Evolutionary conservation across 1,284 basidiomycete genomes (phyloP).

Genomic region (Phenoliferia sp.): DNA sequence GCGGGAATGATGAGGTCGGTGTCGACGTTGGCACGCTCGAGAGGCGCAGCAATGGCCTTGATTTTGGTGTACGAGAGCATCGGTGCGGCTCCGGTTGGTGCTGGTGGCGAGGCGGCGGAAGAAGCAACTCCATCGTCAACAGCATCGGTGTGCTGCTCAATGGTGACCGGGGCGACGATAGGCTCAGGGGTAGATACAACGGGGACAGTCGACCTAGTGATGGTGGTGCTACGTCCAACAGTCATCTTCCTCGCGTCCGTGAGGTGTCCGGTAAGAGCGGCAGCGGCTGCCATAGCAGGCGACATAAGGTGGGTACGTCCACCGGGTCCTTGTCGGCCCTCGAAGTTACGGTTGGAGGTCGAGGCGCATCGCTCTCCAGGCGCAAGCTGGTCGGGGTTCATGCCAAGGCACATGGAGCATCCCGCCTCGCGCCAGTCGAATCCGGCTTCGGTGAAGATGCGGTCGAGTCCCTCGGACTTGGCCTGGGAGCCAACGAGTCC

Average conservation of each 20-base stretch:
- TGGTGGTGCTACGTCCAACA: conserved; percentile 57
- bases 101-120: conserved; percentile 24
- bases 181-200: conserved; percentile 53
- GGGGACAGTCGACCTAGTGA: conserved; percentile 54
- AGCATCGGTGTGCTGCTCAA: conserved; percentile 31
- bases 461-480: conserved; percentile 86
- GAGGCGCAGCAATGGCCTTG: conserved; percentile 75
- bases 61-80: conserved; percentile 73
- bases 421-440: conserved; percentile 98
- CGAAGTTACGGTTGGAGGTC: conserved; percentile 96
- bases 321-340: conserved; percentile 85
- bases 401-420: conserved; percentile 96
- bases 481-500: conserved; percentile 92
- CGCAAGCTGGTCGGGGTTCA: conserved; percentile 91
- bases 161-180: conserved; percentile 30
- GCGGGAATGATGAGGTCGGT: conserved; percentile 93
- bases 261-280: conserved; percentile 81
- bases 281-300: conserved; percentile 93
- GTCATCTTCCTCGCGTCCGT: conserved; percentile 79
- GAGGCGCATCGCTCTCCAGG: conserved; percentile 91
- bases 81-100: conserved; percentile 48
- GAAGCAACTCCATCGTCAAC: conserved; percentile 40
- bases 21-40: conserved; percentile 81
- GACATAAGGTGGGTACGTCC: conserved; percentile 89
- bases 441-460: conserved; percentile 85